Base-by-base conservation (phyloP, 495 filamentous ascomycete species). In the Aspergillus homomorphus region DNA sequence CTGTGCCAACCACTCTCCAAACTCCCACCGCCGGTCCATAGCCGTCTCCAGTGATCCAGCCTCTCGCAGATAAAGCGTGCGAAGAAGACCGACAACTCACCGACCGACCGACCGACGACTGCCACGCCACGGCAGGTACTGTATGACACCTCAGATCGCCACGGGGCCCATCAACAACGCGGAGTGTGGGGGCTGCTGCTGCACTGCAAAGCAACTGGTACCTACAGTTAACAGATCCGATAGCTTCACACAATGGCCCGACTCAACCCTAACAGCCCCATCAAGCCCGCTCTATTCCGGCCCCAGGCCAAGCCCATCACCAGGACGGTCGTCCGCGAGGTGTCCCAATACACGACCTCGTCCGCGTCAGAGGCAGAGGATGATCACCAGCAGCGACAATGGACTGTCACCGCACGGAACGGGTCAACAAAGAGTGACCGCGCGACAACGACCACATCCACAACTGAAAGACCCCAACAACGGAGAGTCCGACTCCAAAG, bases 191-290 rank as follows among this genome's bases (percentile, higher is more conserved):
- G 33, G 12, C 33, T 9, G 33, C 33, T 9, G 33, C 33, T 14
- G 33, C 33, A 38, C 33, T 14, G 33, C 26, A 30, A 30, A 30
- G 26, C 26, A 30, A 30, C 10, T 10, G 26, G 26, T 30, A 26
- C 21, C 48, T 18, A 28, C 48, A 9, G 23, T 14, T n/a, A 28
- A 19, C 21, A 21, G 42, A 23, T 24, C 1, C 22, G 22, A n/a
- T 16, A 38, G 4, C 28, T 33, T 43, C 15, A 30, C 53, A 60
- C 22, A 20, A 68, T 68, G 66, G 66, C 66, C 15, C 56, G 66
- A 51, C 66, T 68, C 48, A 68, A 65, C 57, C 51, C 62, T 12
- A 22, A 30, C 44, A 56, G 26, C 45, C 59, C 57, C 28, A 55
- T 45, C 23, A 63, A 61, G 45, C 56, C 51, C 33, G 28, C 44